Base-by-base conservation (phyloP, 2,329 filamentous ascomycete species). In the Penicillium expansum region DNA sequence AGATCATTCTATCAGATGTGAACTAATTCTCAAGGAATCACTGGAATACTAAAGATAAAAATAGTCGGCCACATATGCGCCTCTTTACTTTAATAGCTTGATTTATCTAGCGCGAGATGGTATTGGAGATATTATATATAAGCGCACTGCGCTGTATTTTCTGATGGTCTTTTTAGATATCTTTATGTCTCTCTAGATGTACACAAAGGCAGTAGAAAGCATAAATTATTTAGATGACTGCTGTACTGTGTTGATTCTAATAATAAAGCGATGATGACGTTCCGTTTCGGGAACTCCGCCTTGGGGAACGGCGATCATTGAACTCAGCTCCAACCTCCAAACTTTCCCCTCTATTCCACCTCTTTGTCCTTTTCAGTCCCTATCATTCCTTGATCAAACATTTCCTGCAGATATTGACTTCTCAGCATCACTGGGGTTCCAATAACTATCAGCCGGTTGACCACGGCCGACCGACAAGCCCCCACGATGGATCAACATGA, bases 401-500 rank as follows among this genome's bases (percentile, higher is more conserved):
- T 48, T 30, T 11, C 4, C 45, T 51, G 38, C 33, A 43, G 35
- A 44, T 49, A 51, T 41, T 48, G 9, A 10, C 32, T 39, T 42
- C 29, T 33, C 29, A 4, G 10, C 38, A 52, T 48, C 20, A 43
- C 50, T 54, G 51, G 57, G 32, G 54, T 52, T 57, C 48, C 58
- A 60, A 62, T 14, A 29, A 52, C 41, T 43, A 47, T 57, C 42
- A 47, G 55, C 48, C 55, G 63, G 62, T 55, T 59, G 53, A 60
- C 52, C 51, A 61, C 59, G 48, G 58, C 45, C 39, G 53, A 57
- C 58, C 55, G 53, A 57, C 47, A 54, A 57, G 56, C 59, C 50
- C 64, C 64, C 62, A 65, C 68, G 57, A 79, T 79, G 77, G 76
- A 79, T 62, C 69, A 77, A 59, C 74, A 80, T 71, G 88, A 90